A percentile compares a stretch with the other conserved stretches of the same genome.
phyloP scores from a whole-genome alignment of 805 yeast species.

The Wickerhamomyces chaumierensis region DNA sequence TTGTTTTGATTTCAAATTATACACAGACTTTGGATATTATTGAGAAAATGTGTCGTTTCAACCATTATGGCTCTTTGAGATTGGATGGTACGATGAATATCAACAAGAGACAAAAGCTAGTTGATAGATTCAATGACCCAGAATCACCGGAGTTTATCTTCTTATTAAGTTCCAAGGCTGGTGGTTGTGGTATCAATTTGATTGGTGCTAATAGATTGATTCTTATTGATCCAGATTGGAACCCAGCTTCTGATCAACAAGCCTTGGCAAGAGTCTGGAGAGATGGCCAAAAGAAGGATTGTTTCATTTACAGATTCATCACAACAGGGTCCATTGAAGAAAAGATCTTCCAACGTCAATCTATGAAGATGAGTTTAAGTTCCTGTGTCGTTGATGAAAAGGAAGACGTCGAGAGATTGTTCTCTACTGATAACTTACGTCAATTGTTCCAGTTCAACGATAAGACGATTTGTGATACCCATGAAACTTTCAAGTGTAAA shows the following conservation, averaged over 20 bases:
- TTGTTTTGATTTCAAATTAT: constrained; percentile 88
- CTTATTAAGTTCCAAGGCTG: constrained; percentile 87
- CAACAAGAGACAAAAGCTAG: constrained; percentile 85
- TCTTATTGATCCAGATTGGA: constrained; percentile 91
- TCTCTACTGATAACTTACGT: constrained; percentile 70
- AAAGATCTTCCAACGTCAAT: constrained; percentile 90
- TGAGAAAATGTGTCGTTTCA: constrained; percentile 71
- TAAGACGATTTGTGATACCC: constrained; percentile 76
- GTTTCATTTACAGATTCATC: constrained; percentile 88
- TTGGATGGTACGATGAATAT: constrained; percentile 90
- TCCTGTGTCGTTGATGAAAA: constrained; percentile 96
- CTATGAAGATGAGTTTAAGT: constrained; percentile 84
- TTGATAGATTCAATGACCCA: constrained; percentile 86
- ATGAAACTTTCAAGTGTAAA: constrained; percentile 81
- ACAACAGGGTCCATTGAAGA: constrained; percentile 95
- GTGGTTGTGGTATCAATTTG: constrained; percentile 96
- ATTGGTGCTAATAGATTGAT: constrained; percentile 92
- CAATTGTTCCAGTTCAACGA: constrained; percentile 64
- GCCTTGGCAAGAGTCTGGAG: constrained; percentile 98
- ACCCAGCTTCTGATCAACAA: constrained; percentile 97
- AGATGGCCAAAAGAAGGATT: constrained; percentile 96
- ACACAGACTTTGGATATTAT: constrained; percentile 90
- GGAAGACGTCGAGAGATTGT: constrained; percentile 87
- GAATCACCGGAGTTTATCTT: constrained; percentile 81
- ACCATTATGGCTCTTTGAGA: constrained; percentile 66